phyloP scores from a whole-genome alignment of 768 basidiomycete species.

The Lactifluus rugatus region DNA sequence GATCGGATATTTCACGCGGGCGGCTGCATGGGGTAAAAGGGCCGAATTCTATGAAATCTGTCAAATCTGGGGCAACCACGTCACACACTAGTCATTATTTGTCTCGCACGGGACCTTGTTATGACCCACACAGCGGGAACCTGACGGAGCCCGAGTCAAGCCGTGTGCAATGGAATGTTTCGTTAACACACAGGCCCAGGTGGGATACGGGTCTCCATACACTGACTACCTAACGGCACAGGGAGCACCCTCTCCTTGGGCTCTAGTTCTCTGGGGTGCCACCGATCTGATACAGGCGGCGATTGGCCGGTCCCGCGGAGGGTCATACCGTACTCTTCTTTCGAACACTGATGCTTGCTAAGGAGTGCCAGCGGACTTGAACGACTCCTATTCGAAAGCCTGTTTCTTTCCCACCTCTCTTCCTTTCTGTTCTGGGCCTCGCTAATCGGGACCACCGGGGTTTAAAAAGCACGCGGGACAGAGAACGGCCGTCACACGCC shows the following conservation, averaged over 20 bases:
- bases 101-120: neutral
- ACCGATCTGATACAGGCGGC: constrained; percentile 17
- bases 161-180: neutral
- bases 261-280: constrained; percentile 16
- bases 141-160: neutral
- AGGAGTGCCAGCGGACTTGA: constrained; percentile 14
- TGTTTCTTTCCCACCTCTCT: constrained; percentile 1
- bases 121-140: neutral
- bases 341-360: constrained; percentile 11
- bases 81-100: constrained; percentile 7
- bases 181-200: neutral
- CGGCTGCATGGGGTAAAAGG: constrained; percentile 13
- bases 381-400: constrained; percentile 11
- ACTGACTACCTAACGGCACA: constrained; percentile 15
- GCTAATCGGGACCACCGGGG: constrained; percentile 11
- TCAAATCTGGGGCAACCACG: constrained; percentile 13
- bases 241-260: constrained; percentile 12
- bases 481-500: constrained; percentile 6
- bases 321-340: constrained; percentile 1
- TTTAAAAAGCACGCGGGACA: constrained; percentile 9
- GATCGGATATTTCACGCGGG: neutral
- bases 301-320: constrained; percentile 18
- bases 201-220: neutral
- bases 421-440: constrained; percentile 11
- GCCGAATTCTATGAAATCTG: constrained; percentile 7